phyloP scores from a whole-genome alignment of 2,329 filamentous ascomycete species.

The Leptographium radiaticola region DNA sequence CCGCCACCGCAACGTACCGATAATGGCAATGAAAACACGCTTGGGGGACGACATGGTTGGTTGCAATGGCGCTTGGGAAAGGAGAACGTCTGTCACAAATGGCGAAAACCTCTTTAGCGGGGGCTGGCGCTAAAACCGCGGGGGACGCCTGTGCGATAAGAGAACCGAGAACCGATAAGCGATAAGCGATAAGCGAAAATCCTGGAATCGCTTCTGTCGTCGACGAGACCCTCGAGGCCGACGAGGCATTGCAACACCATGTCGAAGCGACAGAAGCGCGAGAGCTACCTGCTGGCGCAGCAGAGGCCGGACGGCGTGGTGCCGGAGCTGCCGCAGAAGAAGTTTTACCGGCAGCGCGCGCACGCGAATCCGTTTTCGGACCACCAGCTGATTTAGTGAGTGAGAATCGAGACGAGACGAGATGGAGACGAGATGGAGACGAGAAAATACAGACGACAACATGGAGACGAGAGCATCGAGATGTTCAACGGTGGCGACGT shows the following conservation, averaged over 20 bases:
- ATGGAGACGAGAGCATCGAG: too few relatives aligned
- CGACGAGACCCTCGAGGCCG: background rate
- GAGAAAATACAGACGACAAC: too few relatives aligned
- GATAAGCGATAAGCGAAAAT: too few relatives aligned
- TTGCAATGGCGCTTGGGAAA: background rate
- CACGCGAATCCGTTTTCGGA: constrained; percentile 98
- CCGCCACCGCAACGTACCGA: background rate
- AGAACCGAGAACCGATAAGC: too few relatives aligned
- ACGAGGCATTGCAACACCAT: background rate
- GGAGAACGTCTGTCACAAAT: too few relatives aligned
- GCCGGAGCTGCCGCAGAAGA: constrained; percentile 72
- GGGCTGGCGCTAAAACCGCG: too few relatives aligned
- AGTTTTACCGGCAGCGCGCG: constrained; percentile 89
- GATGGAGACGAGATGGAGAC: too few relatives aligned
- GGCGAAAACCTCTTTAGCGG: too few relatives aligned
- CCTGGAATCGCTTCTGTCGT: too few relatives aligned
- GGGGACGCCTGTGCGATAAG: too few relatives aligned
- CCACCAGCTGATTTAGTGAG: constrained; percentile 67
- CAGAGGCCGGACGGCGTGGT: constrained; percentile 36
- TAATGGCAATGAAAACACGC: constrained; percentile 33
- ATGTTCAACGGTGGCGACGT: too few relatives aligned
- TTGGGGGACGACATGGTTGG: constrained; percentile 28
- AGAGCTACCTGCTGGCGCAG: constrained; percentile 42
- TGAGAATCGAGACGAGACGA: background rate
- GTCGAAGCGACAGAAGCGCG: constrained; percentile 49